Percentiles rank a stretch among this genome's conserved stretches.
These are phyloP conservation scores for Chaetomium fimeti DNA, from an alignment of 495 filamentous ascomycete species.

Conservation along the genomic window DNA sequence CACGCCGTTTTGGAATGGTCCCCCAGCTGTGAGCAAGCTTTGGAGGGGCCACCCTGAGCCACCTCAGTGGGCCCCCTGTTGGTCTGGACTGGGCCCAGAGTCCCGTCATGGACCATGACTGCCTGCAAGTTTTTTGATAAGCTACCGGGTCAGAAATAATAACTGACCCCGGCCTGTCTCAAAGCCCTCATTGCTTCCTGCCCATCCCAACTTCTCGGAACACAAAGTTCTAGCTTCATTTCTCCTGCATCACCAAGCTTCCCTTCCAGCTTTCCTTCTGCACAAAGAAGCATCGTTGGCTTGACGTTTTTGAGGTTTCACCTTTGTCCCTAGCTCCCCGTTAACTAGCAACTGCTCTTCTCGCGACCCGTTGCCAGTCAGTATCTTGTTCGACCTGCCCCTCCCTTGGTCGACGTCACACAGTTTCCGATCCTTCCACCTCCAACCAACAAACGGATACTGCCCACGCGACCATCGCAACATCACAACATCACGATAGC, in stretches of 20 bases:
- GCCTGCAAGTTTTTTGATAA: slow-evolving; percentile 19
- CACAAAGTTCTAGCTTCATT: slow-evolving; percentile 1
- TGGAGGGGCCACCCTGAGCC: not conserved
- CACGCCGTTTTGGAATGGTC: slow-evolving; percentile 2
- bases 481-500: slow-evolving; percentile 20
- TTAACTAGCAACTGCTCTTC: not conserved
- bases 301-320: not conserved
- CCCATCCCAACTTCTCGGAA: slow-evolving; percentile 10
- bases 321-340: not conserved
- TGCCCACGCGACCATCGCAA: slow-evolving; percentile 16
- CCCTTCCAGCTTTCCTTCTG: not conserved
- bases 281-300: slow-evolving; percentile 1
- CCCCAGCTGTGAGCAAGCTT: not conserved
- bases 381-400: slow-evolving; percentile 3
- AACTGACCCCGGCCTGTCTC: slow-evolving; percentile 14
- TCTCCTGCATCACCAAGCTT: slow-evolving; percentile 5
- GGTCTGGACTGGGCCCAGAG: not conserved
- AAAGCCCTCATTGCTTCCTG: slow-evolving; percentile 18
- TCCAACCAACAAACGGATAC: not conserved
- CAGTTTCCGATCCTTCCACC: not conserved
- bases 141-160: slow-evolving; percentile 1
- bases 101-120: slow-evolving; percentile 12
- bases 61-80: not conserved
- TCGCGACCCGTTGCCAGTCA: not conserved
- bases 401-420: slow-evolving; percentile 18